Conservation (phyloP, 2,329 filamentous ascomycete genomes). For the Colletotrichum sp. region DNA sequence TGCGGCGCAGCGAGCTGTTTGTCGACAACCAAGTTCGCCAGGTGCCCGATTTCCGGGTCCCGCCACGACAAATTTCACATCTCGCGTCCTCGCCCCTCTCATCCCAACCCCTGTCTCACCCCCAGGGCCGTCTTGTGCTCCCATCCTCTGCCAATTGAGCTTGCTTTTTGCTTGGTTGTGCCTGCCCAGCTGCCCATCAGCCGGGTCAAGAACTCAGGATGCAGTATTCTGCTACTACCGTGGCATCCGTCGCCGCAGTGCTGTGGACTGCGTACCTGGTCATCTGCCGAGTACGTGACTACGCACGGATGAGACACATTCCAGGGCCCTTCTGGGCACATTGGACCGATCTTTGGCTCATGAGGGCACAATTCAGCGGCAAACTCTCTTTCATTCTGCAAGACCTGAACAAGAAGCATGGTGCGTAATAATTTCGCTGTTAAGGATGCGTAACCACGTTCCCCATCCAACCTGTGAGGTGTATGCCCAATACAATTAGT, state of each 20-base stretch:
- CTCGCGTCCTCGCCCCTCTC: background rate
- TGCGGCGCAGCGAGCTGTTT: background rate
- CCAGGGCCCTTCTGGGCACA: constrained; percentile 29
- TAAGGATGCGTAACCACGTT: background rate
- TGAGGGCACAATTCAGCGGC: constrained; percentile 25
- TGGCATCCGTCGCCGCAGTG: background rate
- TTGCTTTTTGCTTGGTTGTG: background rate
- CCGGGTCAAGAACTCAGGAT: background rate
- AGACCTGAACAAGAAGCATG: constrained; percentile 26
- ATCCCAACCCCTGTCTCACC: background rate
- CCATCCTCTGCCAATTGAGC: background rate
- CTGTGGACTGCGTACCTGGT: background rate
- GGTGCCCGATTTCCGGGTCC: background rate
- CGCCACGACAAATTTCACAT: background rate
- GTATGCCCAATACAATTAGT: background rate
- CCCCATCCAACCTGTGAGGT: background rate
- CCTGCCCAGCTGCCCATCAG: background rate
- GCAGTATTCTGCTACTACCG: background rate
- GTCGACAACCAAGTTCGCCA: background rate
- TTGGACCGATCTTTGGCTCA: constrained; percentile 35
- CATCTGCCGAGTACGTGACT: background rate
- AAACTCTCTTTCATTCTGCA: constrained; percentile 28
- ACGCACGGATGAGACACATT: constrained; percentile 30
- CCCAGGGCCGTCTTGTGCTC: background rate
- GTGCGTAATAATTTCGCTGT: constrained; percentile 8